phyloP scores from a whole-genome alignment of 2,329 filamentous ascomycete genomes.

The Fusarium sp. region DNA sequence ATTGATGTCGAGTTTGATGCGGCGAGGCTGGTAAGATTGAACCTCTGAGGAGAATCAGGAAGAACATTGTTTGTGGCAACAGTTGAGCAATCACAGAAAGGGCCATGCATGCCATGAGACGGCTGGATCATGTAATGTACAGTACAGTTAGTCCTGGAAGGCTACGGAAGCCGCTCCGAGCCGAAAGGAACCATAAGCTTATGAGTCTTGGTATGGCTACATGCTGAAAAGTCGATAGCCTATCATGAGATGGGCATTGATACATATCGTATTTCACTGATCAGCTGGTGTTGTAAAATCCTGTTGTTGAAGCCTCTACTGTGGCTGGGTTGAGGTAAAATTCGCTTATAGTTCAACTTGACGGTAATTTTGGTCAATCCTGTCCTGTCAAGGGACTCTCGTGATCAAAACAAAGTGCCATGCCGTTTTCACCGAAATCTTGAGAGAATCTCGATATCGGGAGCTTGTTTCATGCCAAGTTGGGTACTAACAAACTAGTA shows the following conservation, averaged over 20 bases:
- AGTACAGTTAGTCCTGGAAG: not conserved
- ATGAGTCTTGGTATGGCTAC: not conserved
- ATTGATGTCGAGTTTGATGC: constrained; percentile 10
- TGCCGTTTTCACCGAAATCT: not conserved
- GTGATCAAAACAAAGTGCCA: constrained; percentile 11
- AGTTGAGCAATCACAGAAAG: constrained; percentile 1
- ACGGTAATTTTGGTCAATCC: not conserved
- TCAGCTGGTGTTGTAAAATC: constrained; percentile 1
- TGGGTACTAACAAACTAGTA: not conserved
- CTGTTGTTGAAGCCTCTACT: not conserved
- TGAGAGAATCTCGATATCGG: not conserved
- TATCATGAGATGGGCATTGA: constrained; percentile 8
- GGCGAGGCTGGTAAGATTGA: constrained; percentile 12
- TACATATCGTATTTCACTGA: constrained; percentile 6
- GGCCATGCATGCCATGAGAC: constrained; percentile 15
- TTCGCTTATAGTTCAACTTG: constrained; percentile 1
- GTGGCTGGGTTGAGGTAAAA: constrained; percentile 5
- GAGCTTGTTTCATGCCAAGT: not conserved
- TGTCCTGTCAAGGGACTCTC: not conserved
- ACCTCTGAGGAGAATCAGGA: constrained; percentile 2
- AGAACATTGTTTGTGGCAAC: constrained; percentile 20
- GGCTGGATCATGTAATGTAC: constrained; percentile 1
- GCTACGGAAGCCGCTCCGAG: constrained; percentile 23
- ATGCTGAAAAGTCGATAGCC: not conserved
- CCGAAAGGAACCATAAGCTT: constrained; percentile 25